Percentiles rank a stretch among this genome's conserved stretches.
These are phyloP conservation scores for Penicillium sp. DNA, from an alignment of 2,329 filamentous ascomycete species.

Conservation along the genomic window DNA sequence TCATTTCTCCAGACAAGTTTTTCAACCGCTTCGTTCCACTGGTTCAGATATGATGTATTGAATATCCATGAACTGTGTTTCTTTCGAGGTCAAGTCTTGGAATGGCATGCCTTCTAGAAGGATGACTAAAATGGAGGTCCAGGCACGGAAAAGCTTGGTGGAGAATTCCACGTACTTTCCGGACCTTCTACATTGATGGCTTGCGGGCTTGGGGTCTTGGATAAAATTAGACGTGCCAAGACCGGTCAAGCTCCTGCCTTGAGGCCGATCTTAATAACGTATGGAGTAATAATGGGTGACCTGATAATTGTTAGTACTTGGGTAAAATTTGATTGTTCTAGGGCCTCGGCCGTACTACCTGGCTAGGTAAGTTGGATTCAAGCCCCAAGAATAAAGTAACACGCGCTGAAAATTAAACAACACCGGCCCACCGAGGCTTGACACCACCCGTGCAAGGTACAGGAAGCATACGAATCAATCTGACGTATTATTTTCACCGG, in stretches of 20 bases:
- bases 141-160: conserved; percentile 2
- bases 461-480: not conserved
- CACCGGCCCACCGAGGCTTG: not conserved
- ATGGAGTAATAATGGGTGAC: not conserved
- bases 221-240: not conserved
- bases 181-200: not conserved
- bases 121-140: conserved; percentile 3
- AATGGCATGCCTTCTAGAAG: not conserved
- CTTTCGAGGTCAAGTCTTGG: not conserved
- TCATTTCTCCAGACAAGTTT: not conserved
- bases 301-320: no score
- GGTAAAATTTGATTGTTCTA: no score
- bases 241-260: not conserved
- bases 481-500: not conserved
- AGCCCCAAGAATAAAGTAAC: not conserved
- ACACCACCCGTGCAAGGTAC: not conserved
- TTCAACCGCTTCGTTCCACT: not conserved
- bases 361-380: not conserved
- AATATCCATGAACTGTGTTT: not conserved
- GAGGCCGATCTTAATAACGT: not conserved
- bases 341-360: not conserved
- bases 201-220: not conserved
- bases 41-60: not conserved
- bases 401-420: not conserved
- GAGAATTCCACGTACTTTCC: not conserved